A percentile compares a stretch with the other conserved stretches of the same genome.
phyloP scores from a whole-genome alignment of 106 monocot species.

The Cymbidium sinense region DNA sequence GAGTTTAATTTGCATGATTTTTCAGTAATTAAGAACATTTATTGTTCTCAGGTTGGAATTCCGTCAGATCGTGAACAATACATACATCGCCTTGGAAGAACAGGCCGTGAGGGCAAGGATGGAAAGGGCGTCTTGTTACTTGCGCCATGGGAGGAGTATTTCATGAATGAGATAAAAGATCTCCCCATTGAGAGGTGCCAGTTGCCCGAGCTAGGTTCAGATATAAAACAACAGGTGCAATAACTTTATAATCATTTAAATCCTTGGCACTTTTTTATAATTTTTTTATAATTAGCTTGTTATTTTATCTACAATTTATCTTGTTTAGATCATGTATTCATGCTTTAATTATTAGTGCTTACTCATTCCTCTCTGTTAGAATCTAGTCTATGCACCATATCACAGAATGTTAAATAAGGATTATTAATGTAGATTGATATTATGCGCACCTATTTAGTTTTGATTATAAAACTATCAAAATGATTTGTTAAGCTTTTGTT shows the following conservation, averaged over 20 bases:
- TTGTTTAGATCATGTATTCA: too few relatives aligned
- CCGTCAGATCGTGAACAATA: conserved; percentile 90
- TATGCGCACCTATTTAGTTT: too few relatives aligned
- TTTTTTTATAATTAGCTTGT: too few relatives aligned
- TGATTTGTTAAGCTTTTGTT: too few relatives aligned
- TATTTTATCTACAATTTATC: too few relatives aligned
- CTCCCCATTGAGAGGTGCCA: conserved; percentile 60
- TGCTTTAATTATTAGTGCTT: too few relatives aligned
- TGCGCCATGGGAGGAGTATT: conserved; percentile 94
- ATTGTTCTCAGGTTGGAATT: conserved; percentile 65
- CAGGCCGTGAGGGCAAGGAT: conserved; percentile 70
- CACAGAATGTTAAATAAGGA: too few relatives aligned
- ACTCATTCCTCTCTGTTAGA: too few relatives aligned
- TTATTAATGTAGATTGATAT: too few relatives aligned
- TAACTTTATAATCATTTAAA: background rate
- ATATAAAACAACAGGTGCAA: conserved; percentile 53
- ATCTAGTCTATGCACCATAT: too few relatives aligned
- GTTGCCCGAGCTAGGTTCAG: conserved; percentile 39
- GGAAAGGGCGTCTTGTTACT: conserved; percentile 75
- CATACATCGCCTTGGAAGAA: conserved; percentile 90
- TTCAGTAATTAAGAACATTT: background rate
- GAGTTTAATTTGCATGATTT: background rate
- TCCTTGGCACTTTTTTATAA: background rate
- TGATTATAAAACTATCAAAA: too few relatives aligned
- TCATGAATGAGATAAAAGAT: conserved; percentile 74